Percentiles rank a stretch among this genome's conserved stretches.
Conservation (phyloP, 2,329 filamentous ascomycete genomes). For the Neopestalotiopsis rosae region DNA sequence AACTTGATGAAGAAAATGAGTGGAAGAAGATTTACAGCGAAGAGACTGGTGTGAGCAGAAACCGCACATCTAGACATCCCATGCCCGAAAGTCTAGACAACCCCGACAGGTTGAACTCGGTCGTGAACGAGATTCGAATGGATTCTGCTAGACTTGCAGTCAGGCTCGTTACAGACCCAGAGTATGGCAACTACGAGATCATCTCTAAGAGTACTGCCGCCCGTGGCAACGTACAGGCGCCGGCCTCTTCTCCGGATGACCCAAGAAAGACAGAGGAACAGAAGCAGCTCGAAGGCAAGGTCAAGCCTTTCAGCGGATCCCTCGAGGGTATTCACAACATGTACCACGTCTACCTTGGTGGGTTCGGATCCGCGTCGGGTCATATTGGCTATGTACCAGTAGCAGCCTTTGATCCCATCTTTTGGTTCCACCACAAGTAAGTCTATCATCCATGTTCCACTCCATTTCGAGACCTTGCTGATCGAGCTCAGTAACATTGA, state of each 20-base stretch:
- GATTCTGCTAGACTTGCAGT: not conserved
- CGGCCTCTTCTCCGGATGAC: not conserved
- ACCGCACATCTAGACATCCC: slow-evolving; percentile 4
- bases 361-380: not conserved
- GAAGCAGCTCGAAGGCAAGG: not conserved
- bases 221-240: not conserved
- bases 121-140: slow-evolving; percentile 4
- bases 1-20: not conserved
- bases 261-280: not conserved
- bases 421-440: slow-evolving; percentile 6
- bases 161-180: not conserved
- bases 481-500: not conserved
- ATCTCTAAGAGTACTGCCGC: not conserved
- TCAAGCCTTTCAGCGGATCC: not conserved
- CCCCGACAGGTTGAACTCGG: not conserved
- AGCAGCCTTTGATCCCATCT: not conserved
- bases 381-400: not conserved
- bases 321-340: not conserved
- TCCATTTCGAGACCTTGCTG: not conserved
- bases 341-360: not conserved
- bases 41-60: not conserved
- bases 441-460: not conserved
- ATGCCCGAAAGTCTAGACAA: not conserved
- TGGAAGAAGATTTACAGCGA: slow-evolving; percentile 1
- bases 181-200: slow-evolving; percentile 3